Evolutionary conservation across 805 yeast genomes (phyloP).

Genomic region (Ogataea saltuana): DNA sequence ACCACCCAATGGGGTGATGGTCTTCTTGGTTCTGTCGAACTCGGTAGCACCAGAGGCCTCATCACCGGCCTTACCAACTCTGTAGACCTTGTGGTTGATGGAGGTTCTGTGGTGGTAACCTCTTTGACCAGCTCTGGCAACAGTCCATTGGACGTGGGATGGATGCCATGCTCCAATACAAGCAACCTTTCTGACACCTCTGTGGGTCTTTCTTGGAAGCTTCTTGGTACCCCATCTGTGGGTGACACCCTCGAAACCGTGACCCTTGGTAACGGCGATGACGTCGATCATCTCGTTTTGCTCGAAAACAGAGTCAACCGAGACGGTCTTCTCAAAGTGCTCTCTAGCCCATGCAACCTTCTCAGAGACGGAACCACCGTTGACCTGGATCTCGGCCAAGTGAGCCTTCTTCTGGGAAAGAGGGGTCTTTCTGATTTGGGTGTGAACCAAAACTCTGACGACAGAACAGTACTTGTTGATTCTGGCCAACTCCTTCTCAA

Average conservation of each 20-base stretch:
- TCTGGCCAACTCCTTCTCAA: slow-evolving; percentile 97
- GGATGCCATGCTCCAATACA: slow-evolving; percentile 99
- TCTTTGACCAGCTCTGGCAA: slow-evolving; percentile 99
- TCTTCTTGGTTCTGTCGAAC: slow-evolving; percentile 99
- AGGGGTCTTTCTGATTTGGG: slow-evolving; percentile 99
- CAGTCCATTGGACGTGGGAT: slow-evolving; percentile 99
- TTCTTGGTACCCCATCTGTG: slow-evolving; percentile 99
- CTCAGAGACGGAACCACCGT: slow-evolving; percentile 98
- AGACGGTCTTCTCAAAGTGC: slow-evolving; percentile 98
- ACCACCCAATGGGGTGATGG: slow-evolving; percentile 99
- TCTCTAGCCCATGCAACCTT: slow-evolving; percentile 98
- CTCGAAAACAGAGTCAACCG: slow-evolving; percentile 95
- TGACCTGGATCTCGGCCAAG: slow-evolving; percentile 98
- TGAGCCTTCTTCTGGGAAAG: slow-evolving; percentile 99
- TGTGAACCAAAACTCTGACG: slow-evolving; percentile 99
- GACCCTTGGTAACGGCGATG: slow-evolving; percentile 99
- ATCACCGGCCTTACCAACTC: slow-evolving; percentile 96
- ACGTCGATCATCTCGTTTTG: slow-evolving; percentile 98
- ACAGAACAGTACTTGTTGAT: slow-evolving; percentile 97
- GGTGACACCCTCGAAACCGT: slow-evolving; percentile 99
- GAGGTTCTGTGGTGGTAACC: slow-evolving; percentile 99
- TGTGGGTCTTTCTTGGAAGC: slow-evolving; percentile 99
- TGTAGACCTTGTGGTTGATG: slow-evolving; percentile 99
- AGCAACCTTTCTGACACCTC: slow-evolving; percentile 99
- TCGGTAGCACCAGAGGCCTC: slow-evolving; percentile 94